Evolutionary conservation across 2,329 filamentous ascomycete species (phyloP).

Genomic region (Penicillium sp.): DNA sequence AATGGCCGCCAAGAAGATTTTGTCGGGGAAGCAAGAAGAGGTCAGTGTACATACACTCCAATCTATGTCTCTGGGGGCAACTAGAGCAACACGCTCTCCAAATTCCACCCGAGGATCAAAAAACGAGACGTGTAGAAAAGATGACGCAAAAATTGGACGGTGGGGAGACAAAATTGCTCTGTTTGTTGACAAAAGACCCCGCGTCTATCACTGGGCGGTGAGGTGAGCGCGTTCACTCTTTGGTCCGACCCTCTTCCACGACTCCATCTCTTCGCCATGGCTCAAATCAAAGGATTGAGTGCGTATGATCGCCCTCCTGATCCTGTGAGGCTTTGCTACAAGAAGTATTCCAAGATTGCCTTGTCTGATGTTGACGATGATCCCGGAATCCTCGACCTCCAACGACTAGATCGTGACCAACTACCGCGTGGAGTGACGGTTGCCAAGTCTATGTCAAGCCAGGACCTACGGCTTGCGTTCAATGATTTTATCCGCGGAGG

Average conservation of each 20-base stretch:
- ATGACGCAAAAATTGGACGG: slow-evolving; percentile 15
- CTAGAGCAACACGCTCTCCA: slow-evolving; percentile 9
- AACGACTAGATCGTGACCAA: slow-evolving; percentile 38
- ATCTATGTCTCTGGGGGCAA: slow-evolving; percentile 3
- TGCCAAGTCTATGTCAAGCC: slow-evolving; percentile 31
- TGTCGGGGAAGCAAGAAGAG: slow-evolving; percentile 20
- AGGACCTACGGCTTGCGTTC: slow-evolving; percentile 34
- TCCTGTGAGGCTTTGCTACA: slow-evolving; percentile 71
- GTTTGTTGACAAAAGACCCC: slow-evolving; percentile 37
- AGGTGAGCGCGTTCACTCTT: slow-evolving; percentile 19
- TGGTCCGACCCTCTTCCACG: background rate
- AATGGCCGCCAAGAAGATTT: slow-evolving; percentile 6
- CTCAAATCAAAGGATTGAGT: slow-evolving; percentile 57
- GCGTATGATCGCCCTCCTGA: slow-evolving; percentile 77
- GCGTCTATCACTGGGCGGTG: slow-evolving; percentile 34
- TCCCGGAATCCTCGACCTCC: slow-evolving; percentile 60
- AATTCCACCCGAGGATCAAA: slow-evolving; percentile 9
- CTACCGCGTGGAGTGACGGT: slow-evolving; percentile 30
- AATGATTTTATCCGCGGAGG: slow-evolving; percentile 30
- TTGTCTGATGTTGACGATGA: slow-evolving; percentile 54
- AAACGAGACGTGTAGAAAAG: slow-evolving; percentile 9
- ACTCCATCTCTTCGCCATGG: slow-evolving; percentile 25
- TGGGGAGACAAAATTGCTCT: slow-evolving; percentile 26
- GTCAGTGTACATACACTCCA: background rate
- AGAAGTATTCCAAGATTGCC: slow-evolving; percentile 67